A percentile compares a stretch with the other conserved stretches of the same genome.
Evolutionary conservation across 352 stramenopile species (phyloP).

Genomic region (Halophytophthora batemanensis): DNA sequence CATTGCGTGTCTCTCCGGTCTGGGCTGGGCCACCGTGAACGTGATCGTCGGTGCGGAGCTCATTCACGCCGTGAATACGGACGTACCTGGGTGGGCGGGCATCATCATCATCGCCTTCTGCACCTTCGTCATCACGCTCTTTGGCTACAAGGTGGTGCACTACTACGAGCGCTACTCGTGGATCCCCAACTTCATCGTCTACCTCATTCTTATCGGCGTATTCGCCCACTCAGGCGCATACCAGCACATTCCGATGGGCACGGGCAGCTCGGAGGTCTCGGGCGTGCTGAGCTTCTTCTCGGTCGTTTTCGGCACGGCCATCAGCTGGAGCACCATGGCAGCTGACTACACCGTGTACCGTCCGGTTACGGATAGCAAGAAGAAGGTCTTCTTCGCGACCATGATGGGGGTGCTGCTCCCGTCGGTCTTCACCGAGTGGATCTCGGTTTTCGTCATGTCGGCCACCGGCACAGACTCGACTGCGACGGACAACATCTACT

Average conservation of each 20-base stretch:
- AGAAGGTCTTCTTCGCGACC: constrained; percentile 40
- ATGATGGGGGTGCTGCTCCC: constrained; percentile 30
- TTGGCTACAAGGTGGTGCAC: constrained; percentile 45
- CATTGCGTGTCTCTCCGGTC: constrained; percentile 23
- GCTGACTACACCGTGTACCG: constrained; percentile 44
- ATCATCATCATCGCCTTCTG: constrained; percentile 43
- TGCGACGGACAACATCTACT: constrained; percentile 20
- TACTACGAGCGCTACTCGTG: constrained; percentile 45
- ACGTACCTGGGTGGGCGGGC: constrained; percentile 33
- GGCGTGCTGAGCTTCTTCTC: constrained; percentile 37
- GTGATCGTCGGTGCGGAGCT: constrained; percentile 40
- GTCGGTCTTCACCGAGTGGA: constrained; percentile 32
- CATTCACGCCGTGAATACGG: constrained; percentile 32
- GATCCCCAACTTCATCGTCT: constrained; percentile 42
- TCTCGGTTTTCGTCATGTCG: constrained; percentile 36
- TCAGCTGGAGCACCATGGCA: constrained; percentile 33
- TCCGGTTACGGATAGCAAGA: constrained; percentile 32
- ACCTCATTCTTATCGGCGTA: constrained; percentile 31
- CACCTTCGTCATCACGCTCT: constrained; percentile 42
- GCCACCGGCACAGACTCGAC: constrained; percentile 23
- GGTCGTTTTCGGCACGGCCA: constrained; percentile 31
- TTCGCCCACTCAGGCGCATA: constrained; percentile 37
- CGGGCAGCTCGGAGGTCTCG: constrained; percentile 28
- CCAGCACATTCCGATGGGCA: constrained; percentile 38
- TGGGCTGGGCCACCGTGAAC: constrained; percentile 42